Conservation (phyloP, 768 basidiomycete species). For the Pulveroboletus sp. region DNA sequence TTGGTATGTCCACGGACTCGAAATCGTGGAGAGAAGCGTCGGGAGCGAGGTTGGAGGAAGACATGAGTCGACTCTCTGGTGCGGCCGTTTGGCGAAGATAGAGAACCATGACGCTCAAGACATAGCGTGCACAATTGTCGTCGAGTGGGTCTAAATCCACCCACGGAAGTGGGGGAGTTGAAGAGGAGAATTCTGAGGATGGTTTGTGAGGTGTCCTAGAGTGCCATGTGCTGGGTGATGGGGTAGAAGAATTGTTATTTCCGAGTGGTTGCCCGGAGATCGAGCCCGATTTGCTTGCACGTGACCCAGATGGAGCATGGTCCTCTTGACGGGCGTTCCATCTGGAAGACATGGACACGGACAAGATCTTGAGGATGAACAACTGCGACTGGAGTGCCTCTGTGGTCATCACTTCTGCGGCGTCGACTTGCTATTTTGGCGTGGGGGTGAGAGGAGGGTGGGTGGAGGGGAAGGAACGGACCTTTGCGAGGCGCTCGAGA, state of each 20-base stretch:
- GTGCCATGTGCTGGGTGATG: conserved; percentile 25
- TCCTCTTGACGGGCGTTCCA: conserved; percentile 51
- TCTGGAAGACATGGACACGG: conserved; percentile 72
- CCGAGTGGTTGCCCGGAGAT: conserved; percentile 29
- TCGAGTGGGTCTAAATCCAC: conserved; percentile 72
- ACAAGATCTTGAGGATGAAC: conserved; percentile 77
- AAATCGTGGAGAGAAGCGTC: conserved; percentile 69
- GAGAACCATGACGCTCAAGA: conserved; percentile 78
- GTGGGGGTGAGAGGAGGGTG: conserved; percentile 11
- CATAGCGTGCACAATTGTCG: conserved; percentile 76
- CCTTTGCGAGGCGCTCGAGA: conserved; percentile 74
- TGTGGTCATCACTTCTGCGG: conserved; percentile 49
- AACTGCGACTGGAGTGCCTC: conserved; percentile 85
- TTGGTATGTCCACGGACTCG: conserved; percentile 49
- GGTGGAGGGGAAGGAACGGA: conserved; percentile 29
- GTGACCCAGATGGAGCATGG: conserved; percentile 39
- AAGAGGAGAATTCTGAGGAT: conserved; percentile 38
- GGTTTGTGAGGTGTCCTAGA: conserved; percentile 33
- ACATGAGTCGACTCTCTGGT: conserved; percentile 52
- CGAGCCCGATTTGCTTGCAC: conserved; percentile 37
- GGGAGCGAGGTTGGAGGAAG: conserved; percentile 56
- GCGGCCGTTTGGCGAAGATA: conserved; percentile 71
- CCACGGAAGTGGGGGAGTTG: conserved; percentile 39
- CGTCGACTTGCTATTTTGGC: conserved; percentile 47
- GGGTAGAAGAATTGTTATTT: conserved; percentile 35